phyloP scores from a whole-genome alignment of 805 yeast species.

The Candida schatavii region DNA sequence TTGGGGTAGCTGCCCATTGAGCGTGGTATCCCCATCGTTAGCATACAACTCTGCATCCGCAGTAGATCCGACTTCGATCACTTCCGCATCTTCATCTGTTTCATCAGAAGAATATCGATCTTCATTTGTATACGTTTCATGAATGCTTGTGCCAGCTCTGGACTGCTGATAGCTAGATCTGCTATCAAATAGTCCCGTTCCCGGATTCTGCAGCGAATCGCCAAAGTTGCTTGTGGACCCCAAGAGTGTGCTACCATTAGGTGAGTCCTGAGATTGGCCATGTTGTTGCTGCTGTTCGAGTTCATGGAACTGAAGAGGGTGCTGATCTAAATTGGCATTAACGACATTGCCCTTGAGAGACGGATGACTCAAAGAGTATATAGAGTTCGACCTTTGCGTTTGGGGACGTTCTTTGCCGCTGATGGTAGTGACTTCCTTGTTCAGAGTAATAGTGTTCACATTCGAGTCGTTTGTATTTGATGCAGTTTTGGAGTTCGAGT shows the following conservation, averaged over 20 bases:
- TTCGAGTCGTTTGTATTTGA: conserved; percentile 1
- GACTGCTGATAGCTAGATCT: conserved; percentile 10
- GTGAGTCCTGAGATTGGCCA: conserved; percentile 1
- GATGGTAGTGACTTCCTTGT: conserved; percentile 5
- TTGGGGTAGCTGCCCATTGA: not conserved
- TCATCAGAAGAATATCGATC: conserved; percentile 26
- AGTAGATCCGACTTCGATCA: conserved; percentile 26
- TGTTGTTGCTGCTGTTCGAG: not conserved
- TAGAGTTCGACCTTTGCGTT: conserved; percentile 7
- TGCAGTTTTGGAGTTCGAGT: not conserved
- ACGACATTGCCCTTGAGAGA: not conserved
- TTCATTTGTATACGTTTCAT: conserved; percentile 21
- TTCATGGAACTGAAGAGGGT: conserved; percentile 3
- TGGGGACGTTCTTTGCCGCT: conserved; percentile 7
- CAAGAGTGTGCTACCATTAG: conserved; percentile 3
- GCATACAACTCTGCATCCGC: conserved; percentile 27
- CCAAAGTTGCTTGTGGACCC: conserved; percentile 1
- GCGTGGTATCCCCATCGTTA: conserved; percentile 4
- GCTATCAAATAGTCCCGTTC: conserved; percentile 12
- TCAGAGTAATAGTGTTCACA: not conserved
- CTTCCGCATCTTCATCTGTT: conserved; percentile 17
- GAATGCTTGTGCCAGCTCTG: conserved; percentile 13
- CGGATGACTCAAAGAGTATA: conserved; percentile 5
- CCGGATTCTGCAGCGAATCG: conserved; percentile 1
- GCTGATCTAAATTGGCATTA: not conserved